These are phyloP conservation scores for Pseudophaeomoniella oleicola DNA, from an alignment of 2,329 filamentous ascomycete species.

Conservation along the genomic window DNA sequence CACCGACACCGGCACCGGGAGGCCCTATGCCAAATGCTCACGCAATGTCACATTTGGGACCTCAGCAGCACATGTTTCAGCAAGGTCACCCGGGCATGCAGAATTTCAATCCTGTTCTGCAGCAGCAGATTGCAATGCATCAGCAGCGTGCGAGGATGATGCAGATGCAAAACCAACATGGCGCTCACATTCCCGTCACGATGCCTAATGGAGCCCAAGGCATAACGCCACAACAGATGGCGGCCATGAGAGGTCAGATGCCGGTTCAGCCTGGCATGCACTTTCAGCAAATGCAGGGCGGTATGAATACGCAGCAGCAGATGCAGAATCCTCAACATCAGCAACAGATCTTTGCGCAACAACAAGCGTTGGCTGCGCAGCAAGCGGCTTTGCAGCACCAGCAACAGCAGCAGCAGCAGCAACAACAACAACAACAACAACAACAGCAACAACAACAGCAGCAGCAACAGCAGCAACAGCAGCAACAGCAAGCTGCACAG, in stretches of 20 bases:
- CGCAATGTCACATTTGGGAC: conserved; percentile 45
- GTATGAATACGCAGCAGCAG: conserved; percentile 6
- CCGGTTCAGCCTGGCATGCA: not conserved
- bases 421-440: conserved; percentile 7
- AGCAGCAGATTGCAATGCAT: conserved; percentile 16
- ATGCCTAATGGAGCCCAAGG: conserved; percentile 26
- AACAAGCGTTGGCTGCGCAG: conserved; percentile 5
- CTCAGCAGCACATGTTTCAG: conserved; percentile 38
- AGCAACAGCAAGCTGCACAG: conserved; percentile 12
- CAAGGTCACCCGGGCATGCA: conserved; percentile 29
- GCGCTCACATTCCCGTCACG: conserved; percentile 21
- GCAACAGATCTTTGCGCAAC: conserved; percentile 17
- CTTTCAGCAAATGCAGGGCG: conserved; percentile 3
- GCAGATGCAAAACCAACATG: conserved; percentile 15
- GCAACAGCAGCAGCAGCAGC: conserved; percentile 13
- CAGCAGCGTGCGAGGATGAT: conserved; percentile 14
- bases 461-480: conserved; percentile 21
- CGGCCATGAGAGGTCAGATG: not conserved
- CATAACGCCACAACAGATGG: conserved; percentile 7
- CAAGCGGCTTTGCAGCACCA: conserved; percentile 11
- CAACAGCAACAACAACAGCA: conserved; percentile 17
- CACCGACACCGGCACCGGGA: conserved; percentile 34
- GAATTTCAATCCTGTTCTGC: conserved; percentile 18
- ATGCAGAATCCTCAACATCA: conserved; percentile 10
- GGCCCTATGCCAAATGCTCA: conserved; percentile 39